Evolutionary conservation across 2,329 filamentous ascomycete genomes (phyloP).

Genomic region (Colletotrichum sp.): DNA sequence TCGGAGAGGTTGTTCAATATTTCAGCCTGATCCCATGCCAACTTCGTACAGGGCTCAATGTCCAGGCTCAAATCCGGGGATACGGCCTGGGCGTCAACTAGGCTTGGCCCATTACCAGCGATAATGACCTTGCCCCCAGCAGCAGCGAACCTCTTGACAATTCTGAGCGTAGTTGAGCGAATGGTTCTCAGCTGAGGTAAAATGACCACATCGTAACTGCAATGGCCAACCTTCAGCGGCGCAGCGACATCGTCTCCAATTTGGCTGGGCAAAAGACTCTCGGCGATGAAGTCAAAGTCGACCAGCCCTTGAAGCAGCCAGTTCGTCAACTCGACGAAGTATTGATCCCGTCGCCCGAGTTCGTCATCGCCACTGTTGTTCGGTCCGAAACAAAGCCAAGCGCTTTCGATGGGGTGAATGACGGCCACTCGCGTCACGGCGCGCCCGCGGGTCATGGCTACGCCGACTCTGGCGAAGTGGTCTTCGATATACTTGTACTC

Average conservation of each 20-base stretch:
- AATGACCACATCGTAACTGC: slow-evolving; percentile 34
- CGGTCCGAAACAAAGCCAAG: slow-evolving; percentile 35
- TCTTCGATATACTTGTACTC: slow-evolving; percentile 35
- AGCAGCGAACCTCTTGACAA: slow-evolving; percentile 27
- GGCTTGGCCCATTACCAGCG: neutral
- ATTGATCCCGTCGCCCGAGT: slow-evolving; percentile 25
- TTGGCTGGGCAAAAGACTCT: slow-evolving; percentile 31
- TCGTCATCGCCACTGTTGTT: slow-evolving; percentile 28
- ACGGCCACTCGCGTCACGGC: slow-evolving; percentile 33
- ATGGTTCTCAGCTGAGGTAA: slow-evolving; percentile 35
- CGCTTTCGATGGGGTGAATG: slow-evolving; percentile 37
- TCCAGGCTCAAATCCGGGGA: neutral
- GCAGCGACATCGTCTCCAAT: neutral
- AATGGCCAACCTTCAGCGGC: slow-evolving; percentile 29
- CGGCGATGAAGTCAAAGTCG: slow-evolving; percentile 37
- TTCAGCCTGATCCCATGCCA: neutral
- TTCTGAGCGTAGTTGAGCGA: slow-evolving; percentile 30
- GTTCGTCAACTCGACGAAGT: slow-evolving; percentile 25
- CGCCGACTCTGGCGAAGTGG: slow-evolving; percentile 34
- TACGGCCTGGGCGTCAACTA: neutral
- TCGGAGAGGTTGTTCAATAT: neutral
- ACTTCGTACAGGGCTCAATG: neutral
- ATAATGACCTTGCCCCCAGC: slow-evolving; percentile 8
- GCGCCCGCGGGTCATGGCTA: slow-evolving; percentile 33
- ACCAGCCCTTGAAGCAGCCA: slow-evolving; percentile 25